Conservation (phyloP, 1,139 yeast genomes). For the Torulaspora globosa region DNA sequence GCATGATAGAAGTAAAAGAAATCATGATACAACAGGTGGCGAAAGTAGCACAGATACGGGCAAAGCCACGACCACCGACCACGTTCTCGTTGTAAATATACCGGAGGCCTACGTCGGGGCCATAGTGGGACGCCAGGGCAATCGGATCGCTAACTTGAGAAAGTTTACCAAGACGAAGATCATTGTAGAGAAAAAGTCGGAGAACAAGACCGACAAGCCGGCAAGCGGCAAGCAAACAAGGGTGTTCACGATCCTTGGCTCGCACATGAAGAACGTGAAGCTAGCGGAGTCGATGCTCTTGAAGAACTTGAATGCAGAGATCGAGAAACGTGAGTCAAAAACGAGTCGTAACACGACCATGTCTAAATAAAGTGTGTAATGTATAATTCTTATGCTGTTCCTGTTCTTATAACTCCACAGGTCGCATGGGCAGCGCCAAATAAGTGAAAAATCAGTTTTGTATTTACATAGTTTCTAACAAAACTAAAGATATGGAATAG, state of each 20-base stretch:
- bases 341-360: not conserved
- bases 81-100: slow-evolving; percentile 40
- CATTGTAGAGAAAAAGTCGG: slow-evolving; percentile 71
- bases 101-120: slow-evolving; percentile 90
- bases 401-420: too few species aligned
- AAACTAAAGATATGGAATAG: slow-evolving; percentile 5
- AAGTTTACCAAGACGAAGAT: slow-evolving; percentile 77
- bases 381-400: slow-evolving; percentile 1
- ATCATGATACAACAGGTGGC: not conserved
- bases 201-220: slow-evolving; percentile 57
- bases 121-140: slow-evolving; percentile 80
- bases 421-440: too few species aligned
- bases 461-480: not conserved
- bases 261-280: slow-evolving; percentile 38
- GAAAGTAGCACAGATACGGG: not conserved
- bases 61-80: slow-evolving; percentile 15
- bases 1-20: not conserved
- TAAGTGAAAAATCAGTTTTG: not conserved
- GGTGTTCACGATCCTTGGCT: slow-evolving; percentile 68
- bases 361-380: not conserved
- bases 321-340: slow-evolving; percentile 52
- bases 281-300: slow-evolving; percentile 34
- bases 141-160: slow-evolving; percentile 82
- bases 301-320: slow-evolving; percentile 72
- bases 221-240: slow-evolving; percentile 58